phyloP scores from a whole-genome alignment of 495 filamentous ascomycete species.

The Xylaria acuta region DNA sequence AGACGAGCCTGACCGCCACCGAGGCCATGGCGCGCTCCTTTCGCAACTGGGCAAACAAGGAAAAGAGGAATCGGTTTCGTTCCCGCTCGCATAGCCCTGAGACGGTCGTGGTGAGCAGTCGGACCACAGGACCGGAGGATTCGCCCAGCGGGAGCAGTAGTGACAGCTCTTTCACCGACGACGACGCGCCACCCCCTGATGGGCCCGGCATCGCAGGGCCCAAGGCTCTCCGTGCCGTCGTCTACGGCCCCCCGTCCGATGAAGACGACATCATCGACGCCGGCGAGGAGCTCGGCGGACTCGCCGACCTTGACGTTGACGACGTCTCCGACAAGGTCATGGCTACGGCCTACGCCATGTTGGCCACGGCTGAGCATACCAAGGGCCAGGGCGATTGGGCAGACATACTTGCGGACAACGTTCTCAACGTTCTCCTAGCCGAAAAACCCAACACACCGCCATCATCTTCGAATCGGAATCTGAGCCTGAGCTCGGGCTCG shows the following conservation, averaged over 20 bases:
- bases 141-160: conserved; percentile 2
- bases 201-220: conserved; percentile 10
- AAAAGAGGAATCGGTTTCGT: conserved; percentile 2
- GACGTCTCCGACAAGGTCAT: conserved; percentile 21
- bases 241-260: not conserved
- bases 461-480: not conserved
- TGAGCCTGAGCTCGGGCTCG: not conserved
- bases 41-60: conserved; percentile 27
- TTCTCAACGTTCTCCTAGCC: conserved; percentile 1
- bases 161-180: conserved; percentile 11
- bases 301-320: conserved; percentile 3
- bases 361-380: not conserved
- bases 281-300: conserved; percentile 1
- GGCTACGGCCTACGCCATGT: conserved; percentile 4
- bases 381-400: conserved; percentile 27
- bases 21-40: conserved; percentile 30
- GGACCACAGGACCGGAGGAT: conserved; percentile 13
- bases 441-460: not conserved
- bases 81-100: not conserved
- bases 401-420: conserved; percentile 10
- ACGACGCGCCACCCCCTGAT: not conserved
- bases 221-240: conserved; percentile 2
- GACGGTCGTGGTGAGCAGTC: not conserved
- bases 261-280: not conserved
- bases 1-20: conserved; percentile 22